Evolutionary conservation across 768 basidiomycete species (phyloP), one percentile per base, ranked within the genome.

Genomic region (Mycena metata): DNA sequence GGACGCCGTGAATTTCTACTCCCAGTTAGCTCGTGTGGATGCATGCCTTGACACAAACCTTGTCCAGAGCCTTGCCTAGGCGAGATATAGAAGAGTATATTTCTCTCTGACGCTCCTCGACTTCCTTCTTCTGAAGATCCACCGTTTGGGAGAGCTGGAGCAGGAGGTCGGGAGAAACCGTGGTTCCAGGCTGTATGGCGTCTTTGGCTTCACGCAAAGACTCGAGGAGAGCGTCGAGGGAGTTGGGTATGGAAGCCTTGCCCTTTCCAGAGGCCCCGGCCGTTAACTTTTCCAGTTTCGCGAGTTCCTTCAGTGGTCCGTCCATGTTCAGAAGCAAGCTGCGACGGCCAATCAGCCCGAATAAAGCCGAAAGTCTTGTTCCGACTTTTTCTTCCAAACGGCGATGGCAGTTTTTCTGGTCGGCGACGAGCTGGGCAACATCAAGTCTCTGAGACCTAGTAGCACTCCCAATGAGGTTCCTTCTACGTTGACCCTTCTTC

Each of bases 21-120:
- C 30, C 59, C 45, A 65, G 62, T 69, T 50, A 75, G 49, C 58
- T 45, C 24, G 15, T 13, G 26, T 35, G 42, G 46, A 21, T 19
- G 12, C 5, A 39, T 39, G 39, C 30, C 21, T 24, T 42, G 46
- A 61, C 30, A 52, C 33, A 47, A 63, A 94, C 97, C 91, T 98
- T 99, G 76, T 99, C 97, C 76, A 98, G 79, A 0, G 90, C 86
- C 80, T 96, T 98, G 33, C 94, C 95, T 42, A 96, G 84, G 71
- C 89, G 88, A 30, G 90, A 87, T 11, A 98, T 79, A 3, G 90
- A 89, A 21, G 85, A 88, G 73, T 96, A 94, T 39, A 95, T 85
- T 72, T 96, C 96, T 78, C 96, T 98, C 83, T 96, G 91, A 4
- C 91, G 86, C 41, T 96, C 94, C 64, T 95, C 94, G 1, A 96